Evolutionary conservation across 2,329 filamentous ascomycete species (phyloP), one percentile per base, ranked within the genome.

Genomic region (Pseudogymnoascus sp.): DNA sequence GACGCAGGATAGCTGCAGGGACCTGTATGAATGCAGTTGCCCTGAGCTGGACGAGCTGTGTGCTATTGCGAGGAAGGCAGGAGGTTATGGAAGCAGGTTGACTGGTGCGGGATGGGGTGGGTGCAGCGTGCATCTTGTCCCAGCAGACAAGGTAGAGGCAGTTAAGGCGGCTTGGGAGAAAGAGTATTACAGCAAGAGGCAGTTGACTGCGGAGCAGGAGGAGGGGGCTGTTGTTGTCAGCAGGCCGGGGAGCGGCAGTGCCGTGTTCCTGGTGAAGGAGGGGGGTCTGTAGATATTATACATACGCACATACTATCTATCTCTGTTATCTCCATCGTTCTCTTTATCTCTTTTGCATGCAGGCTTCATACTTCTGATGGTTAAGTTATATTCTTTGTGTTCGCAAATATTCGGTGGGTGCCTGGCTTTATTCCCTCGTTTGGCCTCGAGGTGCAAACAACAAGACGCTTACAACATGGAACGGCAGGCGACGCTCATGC

Each of bases 51-150:
- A 99, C 73, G 82, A 90, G 65, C 83, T 99, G 38, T 97, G 93
- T 74, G 74, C 80, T 39, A 88, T 97, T 67, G 92, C 92, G 0
- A 81, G 87, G 29, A 80, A 79, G 14, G 90, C 90, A 0, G 94
- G 94, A 2, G 85, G 90, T 16, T 92, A 91, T 72, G 94, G 93
- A 29, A 92, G 89, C 68, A 81, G 93, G 26, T 77, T 97, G 68
- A 97, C 93, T 0, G 94, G 94, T 39, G 94, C 94, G 0, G 94
- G 94, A 2, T 99, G 94, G 94, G 94, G 94, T 65, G 94, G 94
- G 2, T 97, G 94, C 77, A 94, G 86, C 65, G 93, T 99, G 63
- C 94, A 99, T 77, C 82, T 99, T 63, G 89, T 97, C 61, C 89
- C 93, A 0, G 89, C 86, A 63, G 83, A 91, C 70, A 93, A 89